Evolutionary conservation across 176 grass and related monocot species (phyloP), one percentile per base, ranked within the genome.

Genomic region (Avena insularis): DNA sequence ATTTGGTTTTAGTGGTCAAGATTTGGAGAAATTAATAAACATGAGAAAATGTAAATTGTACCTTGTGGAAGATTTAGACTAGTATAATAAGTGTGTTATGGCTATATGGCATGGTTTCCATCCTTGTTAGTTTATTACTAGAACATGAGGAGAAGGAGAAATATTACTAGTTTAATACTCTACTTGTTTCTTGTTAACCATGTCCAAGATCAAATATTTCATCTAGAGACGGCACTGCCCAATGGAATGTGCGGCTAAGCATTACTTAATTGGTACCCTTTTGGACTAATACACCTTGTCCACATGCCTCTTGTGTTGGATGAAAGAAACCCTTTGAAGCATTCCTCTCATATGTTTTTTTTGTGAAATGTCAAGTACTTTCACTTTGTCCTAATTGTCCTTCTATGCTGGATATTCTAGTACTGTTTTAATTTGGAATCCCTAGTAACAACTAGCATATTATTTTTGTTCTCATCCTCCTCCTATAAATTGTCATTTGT

Each of bases 281-380:
- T 90, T 84, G 85, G 75, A 87, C 49, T 80, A 84, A 58, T 43
- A 80, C 85, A 79, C 2, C 68, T 84, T 91, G 85, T 68, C 85
- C 0, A 8, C 85, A 49, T 87, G 89, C 49, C 49, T 75, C 80
- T 43, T 84, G 89, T 87, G 85, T 50, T 58, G 40, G 72, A 80
- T 80, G 49, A 86, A 80, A 50, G 59, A 80, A 80, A 45, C 0
- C 0, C 0, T 81, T 71, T 85, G 86, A 88, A 81, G 69, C 15
- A 21, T 81, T 88, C 77, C 58, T 61, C 75, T 23, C 53, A 55
- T 46, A 88, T 61, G 16, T 81, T 78, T 45, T 0, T 47, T 59
- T 48, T 59, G 59, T 66, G 76, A 88, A 69, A 81, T 88, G 60
- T 84, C 81, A 81, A 88, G 77, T 19, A 46, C 40, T 75, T 15